Evolutionary conservation across 345 rosid species (phyloP), one percentile per base, ranked within the genome.

Genomic region (Pugionium dolabratum): DNA sequence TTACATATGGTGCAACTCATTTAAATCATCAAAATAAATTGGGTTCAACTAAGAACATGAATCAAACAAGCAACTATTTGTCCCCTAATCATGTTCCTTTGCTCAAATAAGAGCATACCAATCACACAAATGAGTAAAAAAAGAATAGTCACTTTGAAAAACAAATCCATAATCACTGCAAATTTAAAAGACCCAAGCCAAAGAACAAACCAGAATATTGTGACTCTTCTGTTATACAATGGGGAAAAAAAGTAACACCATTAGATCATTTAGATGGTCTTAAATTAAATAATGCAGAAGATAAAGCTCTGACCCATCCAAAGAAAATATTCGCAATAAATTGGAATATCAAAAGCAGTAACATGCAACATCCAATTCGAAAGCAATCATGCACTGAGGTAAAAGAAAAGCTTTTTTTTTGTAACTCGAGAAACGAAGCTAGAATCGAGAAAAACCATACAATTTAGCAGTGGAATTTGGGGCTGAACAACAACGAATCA

Each of bases 361-460:
- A 65, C 66, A 57, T 72, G 70, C 76, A 72, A 54, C 44, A 70
- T 18, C 71, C 28, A 32, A 50, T 27, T 39, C 42, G 48, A 40
- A 8, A 6, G 1, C 52, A 40, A 40, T 3, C 4, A 11, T 7
- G 57, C 36, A 40, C 3, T 40, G 36, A 3, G 3, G 5, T 34
- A 3, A 34, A 34, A 34, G 0, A 18, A 18, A 18, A 18, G 18
- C 18, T 18, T 18, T 18, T 18, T 18, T 18, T 18, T 45, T 44
- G 30, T 18, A 45, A 67, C 5, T 49, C n/a, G 28, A 62, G 28
- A 51, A 46, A 37, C 48, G 26, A 30, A 51, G 62, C 61, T 42
- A 45, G 10, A 55, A 48, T 45, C 18, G 58, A 67, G 49, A 61
- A 49, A 47, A 31, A 45, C 4, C 28, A 47, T 67, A 74, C 73